Percentiles rank a stretch among this genome's conserved stretches.
Evolutionary conservation across 345 rosid genomes (phyloP).

Genomic region (Pistacia vera): DNA sequence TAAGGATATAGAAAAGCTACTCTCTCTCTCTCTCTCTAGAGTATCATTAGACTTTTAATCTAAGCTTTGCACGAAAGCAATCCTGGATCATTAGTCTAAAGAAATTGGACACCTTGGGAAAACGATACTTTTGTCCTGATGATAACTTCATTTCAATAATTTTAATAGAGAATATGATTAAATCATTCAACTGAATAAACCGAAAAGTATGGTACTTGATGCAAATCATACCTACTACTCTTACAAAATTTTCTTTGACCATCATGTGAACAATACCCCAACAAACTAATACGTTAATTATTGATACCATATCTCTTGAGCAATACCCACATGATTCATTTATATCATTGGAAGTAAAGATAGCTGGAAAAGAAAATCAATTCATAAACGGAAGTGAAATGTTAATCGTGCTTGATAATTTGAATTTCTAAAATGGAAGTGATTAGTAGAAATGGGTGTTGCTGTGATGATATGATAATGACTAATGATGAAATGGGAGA

Average conservation of each 20-base stretch:
- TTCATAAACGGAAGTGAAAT: neutral
- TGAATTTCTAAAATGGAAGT: neutral
- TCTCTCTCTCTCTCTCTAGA: slow-evolving; percentile 17
- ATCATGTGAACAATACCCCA: too few species aligned
- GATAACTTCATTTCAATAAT: slow-evolving; percentile 6
- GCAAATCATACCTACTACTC: neutral
- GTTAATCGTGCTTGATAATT: too few species aligned
- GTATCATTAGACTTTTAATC: slow-evolving; percentile 33
- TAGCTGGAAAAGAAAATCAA: neutral
- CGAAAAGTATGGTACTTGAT: neutral
- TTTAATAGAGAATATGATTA: slow-evolving; percentile 7
- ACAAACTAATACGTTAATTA: too few species aligned
- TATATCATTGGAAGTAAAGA: neutral
- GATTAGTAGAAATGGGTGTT: slow-evolving; percentile 11
- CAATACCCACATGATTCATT: too few species aligned
- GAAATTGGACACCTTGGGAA: slow-evolving; percentile 4
- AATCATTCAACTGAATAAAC: neutral
- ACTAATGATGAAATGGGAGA: slow-evolving; percentile 2
- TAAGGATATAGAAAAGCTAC: slow-evolving; percentile 24
- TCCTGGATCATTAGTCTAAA: slow-evolving; percentile 13
- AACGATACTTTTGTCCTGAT: neutral
- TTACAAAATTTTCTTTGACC: too few species aligned
- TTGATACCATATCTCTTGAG: too few species aligned
- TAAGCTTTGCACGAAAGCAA: slow-evolving; percentile 24
- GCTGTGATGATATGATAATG: slow-evolving; percentile 11